A percentile compares a stretch with the other conserved stretches of the same genome.
Evolutionary conservation across 176 grass and related monocot genomes (phyloP).

Genomic region (Oryza punctata): DNA sequence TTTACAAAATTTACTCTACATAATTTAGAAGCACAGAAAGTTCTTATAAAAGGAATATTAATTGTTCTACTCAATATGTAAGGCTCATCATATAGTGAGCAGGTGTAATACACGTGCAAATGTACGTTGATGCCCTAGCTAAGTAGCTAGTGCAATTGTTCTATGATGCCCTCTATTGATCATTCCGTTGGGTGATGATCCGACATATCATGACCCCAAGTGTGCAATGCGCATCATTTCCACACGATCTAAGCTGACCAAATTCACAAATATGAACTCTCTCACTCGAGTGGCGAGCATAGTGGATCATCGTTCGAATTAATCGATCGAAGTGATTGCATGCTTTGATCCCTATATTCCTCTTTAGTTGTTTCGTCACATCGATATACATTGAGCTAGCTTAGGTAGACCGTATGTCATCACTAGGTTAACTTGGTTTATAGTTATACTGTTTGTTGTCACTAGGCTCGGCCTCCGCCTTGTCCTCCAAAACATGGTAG

Average conservation of each 20-base stretch:
- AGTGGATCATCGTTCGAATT: background rate
- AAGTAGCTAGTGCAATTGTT: background rate
- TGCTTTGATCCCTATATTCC: background rate
- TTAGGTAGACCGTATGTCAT: background rate
- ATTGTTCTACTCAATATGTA: background rate
- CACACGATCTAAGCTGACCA: background rate
- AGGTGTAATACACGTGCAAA: background rate
- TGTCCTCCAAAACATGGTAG: too few relatives aligned
- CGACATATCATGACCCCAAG: background rate
- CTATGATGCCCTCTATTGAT: background rate
- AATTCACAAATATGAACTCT: background rate
- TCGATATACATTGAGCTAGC: background rate
- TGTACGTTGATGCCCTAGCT: background rate
- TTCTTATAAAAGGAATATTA: background rate
- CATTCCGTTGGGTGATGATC: background rate
- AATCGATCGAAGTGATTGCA: background rate
- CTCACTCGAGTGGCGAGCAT: background rate
- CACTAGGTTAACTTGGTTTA: background rate
- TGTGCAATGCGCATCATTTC: background rate
- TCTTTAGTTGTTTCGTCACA: background rate
- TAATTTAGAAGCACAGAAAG: too few relatives aligned
- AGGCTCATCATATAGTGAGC: background rate
- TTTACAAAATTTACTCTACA: too few relatives aligned
- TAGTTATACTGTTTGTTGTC: too few relatives aligned
- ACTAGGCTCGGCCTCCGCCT: too few relatives aligned